Percentiles rank a stretch among this genome's conserved stretches.
These are phyloP conservation scores for Melaleuca alternifolia DNA, from an alignment of 345 rosid species.

Conservation along the genomic window DNA sequence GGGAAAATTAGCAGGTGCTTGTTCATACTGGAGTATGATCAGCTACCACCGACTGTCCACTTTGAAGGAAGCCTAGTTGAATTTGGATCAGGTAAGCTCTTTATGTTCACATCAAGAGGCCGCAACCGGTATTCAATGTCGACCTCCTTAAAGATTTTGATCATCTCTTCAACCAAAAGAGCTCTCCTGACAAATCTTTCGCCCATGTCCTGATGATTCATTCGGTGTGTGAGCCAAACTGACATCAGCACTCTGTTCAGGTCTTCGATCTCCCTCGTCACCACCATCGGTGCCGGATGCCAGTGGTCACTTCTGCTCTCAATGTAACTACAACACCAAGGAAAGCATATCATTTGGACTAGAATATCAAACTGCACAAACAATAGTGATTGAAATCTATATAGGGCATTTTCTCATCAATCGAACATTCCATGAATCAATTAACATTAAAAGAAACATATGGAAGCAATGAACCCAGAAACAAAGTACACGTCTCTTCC, in stretches of 20 bases:
- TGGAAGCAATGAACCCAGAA: background rate
- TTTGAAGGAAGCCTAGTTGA: background rate
- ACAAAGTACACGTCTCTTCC: background rate
- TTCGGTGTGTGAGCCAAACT: constrained; percentile 10
- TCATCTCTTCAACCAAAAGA: constrained; percentile 58
- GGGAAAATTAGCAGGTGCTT: background rate
- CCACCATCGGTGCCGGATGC: constrained; percentile 16
- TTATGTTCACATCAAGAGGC: constrained; percentile 51
- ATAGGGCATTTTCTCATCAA: background rate
- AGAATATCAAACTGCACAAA: background rate
- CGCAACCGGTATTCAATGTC: constrained; percentile 56
- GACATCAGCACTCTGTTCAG: constrained; percentile 33
- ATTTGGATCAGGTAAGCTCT: constrained; percentile 18
- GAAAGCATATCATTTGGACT: background rate
- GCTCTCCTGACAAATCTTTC: constrained; percentile 54
- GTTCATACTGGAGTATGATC: background rate
- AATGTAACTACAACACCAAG: constrained; percentile 8
- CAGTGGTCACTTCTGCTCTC: constrained; percentile 20
- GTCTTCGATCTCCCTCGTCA: constrained; percentile 24
- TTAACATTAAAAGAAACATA: background rate
- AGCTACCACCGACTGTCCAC: background rate
- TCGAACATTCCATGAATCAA: background rate
- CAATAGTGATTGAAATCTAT: background rate
- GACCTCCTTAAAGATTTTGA: constrained; percentile 49
- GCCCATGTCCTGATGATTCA: constrained; percentile 34